Evolutionary conservation across 176 grass and related monocot species (phyloP), one percentile per base, ranked within the genome.

Genomic region (Ampelocalamus luodianensis): DNA sequence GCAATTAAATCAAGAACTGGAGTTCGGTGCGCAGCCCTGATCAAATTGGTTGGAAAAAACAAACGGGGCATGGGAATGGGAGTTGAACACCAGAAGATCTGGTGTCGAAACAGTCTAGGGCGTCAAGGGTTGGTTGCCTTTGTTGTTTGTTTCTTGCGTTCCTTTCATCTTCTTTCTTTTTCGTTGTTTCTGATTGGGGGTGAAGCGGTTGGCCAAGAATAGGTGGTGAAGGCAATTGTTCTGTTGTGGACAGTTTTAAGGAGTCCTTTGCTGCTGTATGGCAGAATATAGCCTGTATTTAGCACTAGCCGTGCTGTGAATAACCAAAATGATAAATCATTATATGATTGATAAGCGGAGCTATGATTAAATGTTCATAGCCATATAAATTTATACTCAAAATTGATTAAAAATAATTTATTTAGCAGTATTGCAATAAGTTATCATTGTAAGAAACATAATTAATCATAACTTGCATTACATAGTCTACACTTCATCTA

Each of bases 1-100:
- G 13, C 10, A 10, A 74, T 44, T 8, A 23, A 29, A 83, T 49
- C 32, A 59, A 17, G 48, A 20, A 22, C 1, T 8, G 51, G 53
- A 55, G 18, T 22, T 78, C 48, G 27, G 50, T 8, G 20, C 24
- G 20, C 29, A 45, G 17, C 38, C 27, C 11, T 24, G 50, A 53
- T 90, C 74, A 59, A 60, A 85, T 76, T 40, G 39, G 69, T 9
- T 65, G 58, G 27, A n/a, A 56, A 1, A 65, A 79, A 90, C 59
- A 27, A 43, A 17, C 58, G 46, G 16, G 65, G 14, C 74, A 36
- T 13, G 68, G 29, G 8, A 18, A 20, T 11, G 58, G 10, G 37
- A 66, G 59, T 34, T 23, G 44, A 59, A 49, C 40, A 14, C 60
- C 20, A 58, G 68, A 5, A 27, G 60, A 66, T 64, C 69, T 61